These are phyloP conservation scores for Apiospora kogelbergensis DNA, from an alignment of 2,329 filamentous ascomycete species.

Conservation along the genomic window DNA sequence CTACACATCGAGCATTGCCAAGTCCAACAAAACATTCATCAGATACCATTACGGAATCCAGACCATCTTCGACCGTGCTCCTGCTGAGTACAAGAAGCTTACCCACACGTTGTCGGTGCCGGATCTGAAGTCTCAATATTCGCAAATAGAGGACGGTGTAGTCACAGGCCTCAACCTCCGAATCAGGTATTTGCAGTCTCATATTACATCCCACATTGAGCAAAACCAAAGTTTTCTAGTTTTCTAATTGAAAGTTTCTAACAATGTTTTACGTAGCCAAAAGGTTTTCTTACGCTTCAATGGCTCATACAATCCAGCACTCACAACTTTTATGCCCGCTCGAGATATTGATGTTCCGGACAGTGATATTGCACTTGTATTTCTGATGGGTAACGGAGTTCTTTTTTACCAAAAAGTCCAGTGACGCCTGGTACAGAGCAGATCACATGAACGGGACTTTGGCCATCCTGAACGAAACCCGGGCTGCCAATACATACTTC, in stretches of 20 bases:
- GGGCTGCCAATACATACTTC: background rate
- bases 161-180: background rate
- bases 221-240: too few species aligned
- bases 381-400: background rate
- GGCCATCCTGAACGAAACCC: too few species aligned
- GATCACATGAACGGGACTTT: background rate
- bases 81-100: too few species aligned
- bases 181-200: too few species aligned
- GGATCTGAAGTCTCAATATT: background rate
- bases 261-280: too few species aligned
- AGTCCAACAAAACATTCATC: background rate
- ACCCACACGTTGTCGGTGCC: background rate
- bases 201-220: too few species aligned
- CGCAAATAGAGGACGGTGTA: too few species aligned
- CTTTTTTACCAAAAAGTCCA: background rate
- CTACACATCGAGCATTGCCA: background rate
- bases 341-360: background rate
- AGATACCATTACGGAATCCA: slow-evolving; percentile 6
- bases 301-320: too few species aligned
- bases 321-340: background rate
- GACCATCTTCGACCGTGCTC: too few species aligned
- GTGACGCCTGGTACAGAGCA: slow-evolving; percentile 10
- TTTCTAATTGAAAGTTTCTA: too few species aligned
- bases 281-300: too few species aligned
- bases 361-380: background rate